Conservation (phyloP, 345 rosid species). For the Hypericum perforatum region DNA sequence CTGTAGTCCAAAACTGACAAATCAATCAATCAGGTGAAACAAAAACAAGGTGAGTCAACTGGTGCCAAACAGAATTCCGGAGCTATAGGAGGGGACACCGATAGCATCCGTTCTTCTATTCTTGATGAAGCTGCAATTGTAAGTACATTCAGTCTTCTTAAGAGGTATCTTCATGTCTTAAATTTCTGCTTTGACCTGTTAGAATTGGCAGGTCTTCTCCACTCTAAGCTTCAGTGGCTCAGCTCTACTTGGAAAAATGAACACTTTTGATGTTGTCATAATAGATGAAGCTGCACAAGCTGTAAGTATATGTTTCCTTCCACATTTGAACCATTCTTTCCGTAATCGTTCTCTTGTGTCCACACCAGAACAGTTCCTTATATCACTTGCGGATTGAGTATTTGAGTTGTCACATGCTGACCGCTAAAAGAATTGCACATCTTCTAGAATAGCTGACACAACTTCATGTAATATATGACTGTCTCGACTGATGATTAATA, state of each 20-base stretch:
- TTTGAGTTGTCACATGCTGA: too few relatives aligned
- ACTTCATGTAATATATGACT: too few relatives aligned
- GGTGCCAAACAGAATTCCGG: constrained; percentile 67
- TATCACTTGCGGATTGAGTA: too few relatives aligned
- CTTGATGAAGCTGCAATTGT: constrained; percentile 86
- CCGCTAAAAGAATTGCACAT: too few relatives aligned
- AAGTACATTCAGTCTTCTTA: constrained; percentile 21
- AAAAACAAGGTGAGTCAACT: constrained; percentile 45
- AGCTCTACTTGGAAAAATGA: constrained; percentile 50
- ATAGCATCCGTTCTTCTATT: constrained; percentile 65
- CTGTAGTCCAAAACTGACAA: too few relatives aligned
- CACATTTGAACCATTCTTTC: not conserved
- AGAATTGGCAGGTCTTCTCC: constrained; percentile 60
- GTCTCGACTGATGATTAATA: too few relatives aligned
- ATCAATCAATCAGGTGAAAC: constrained; percentile 45
- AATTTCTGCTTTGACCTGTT: constrained; percentile 10
- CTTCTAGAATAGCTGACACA: too few relatives aligned
- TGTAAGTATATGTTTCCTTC: constrained; percentile 32
- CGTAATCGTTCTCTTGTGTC: too few relatives aligned
- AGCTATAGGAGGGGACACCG: constrained; percentile 53
- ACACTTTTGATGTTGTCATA: constrained; percentile 84
- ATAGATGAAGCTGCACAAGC: constrained; percentile 99
- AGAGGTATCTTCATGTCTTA: constrained; percentile 7
- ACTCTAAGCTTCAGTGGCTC: constrained; percentile 98
- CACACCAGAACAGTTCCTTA: too few relatives aligned